A percentile compares a stretch with the other conserved stretches of the same genome.
Evolutionary conservation across 257 asterid species (phyloP).

Genomic region (Gynochthodes officinalis): DNA sequence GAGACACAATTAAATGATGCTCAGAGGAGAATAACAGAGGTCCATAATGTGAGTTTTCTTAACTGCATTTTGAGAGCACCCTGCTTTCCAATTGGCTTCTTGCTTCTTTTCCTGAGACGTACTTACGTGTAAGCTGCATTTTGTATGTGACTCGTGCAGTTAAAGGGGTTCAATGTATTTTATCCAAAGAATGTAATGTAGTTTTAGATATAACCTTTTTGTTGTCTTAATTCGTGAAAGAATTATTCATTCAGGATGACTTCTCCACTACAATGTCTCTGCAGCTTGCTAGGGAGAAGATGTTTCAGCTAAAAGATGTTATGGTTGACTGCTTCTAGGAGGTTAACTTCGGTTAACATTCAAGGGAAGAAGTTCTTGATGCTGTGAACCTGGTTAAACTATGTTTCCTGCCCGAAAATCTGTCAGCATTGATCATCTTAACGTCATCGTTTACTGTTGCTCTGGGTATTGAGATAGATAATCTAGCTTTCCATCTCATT

Average conservation of each 20-base stretch:
- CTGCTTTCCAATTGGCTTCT: conserved; percentile 4
- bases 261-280: conserved; percentile 10
- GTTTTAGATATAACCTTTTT: neutral
- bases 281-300: conserved; percentile 74
- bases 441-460: no score
- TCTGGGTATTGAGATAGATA: no score
- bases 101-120: no score
- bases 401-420: neutral
- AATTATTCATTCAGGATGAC: conserved; percentile 1
- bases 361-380: neutral
- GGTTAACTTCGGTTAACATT: conserved; percentile 38
- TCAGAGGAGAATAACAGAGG: conserved; percentile 58
- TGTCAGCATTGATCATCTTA: no score
- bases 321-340: conserved; percentile 55
- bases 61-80: conserved; percentile 13
- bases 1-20: conserved; percentile 61
- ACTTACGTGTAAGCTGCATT: neutral
- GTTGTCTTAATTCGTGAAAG: conserved; percentile 4
- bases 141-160: neutral
- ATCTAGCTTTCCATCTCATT: no score
- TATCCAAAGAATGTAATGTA: neutral
- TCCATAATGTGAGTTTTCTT: conserved; percentile 58
- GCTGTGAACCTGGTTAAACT: neutral
- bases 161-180: neutral
- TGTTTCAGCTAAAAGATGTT: conserved; percentile 66